Base-by-base conservation (phyloP, 2,329 filamentous ascomycete genomes). In the Clarireedia hainanense region DNA sequence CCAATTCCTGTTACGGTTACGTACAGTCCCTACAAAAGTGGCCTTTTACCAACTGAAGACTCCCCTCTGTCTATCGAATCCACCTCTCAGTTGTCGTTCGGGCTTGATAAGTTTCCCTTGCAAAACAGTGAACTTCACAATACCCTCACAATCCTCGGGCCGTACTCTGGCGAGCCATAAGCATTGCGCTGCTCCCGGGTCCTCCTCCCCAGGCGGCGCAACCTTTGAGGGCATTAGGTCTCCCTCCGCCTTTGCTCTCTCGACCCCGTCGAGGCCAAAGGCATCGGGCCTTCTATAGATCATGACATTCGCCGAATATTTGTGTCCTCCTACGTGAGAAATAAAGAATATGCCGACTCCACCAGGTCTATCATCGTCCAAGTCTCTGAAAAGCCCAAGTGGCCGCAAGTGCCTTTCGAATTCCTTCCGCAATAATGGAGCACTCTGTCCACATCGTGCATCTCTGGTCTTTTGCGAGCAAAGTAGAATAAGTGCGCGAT, bases 341-440 rank as follows among this genome's bases (percentile, higher is more conserved):
- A 97, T 95, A 69, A 96, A 97, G 74, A 96, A 96, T 61, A 99
- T 89, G 0, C 90, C 92, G 5, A 96, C 92, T 12, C 94, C 94
- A 10, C 92, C 92, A 0, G 91, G 90, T 57, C 94, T 76, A 70
- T 91, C 85, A 69, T 99, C 94, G 68, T 95, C 84, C 47, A 94
- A 74, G 68, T 97, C 92, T 30, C 94, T 84, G 70, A 87, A 91
- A 20, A 99, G 74, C 0, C 91, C 91, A 12, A 95, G 76, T 1
- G 89, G 88, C 0, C 91, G 85, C 37, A 97, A 78, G 69, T 96
- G 90, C 1, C 92, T 81, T 75, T 96, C 90, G 54, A 99, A 82
- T 73, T 97, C 94, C 66, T 85, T 86, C 47, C 85, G 81, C n/a
- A 97, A 76, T 2, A 99, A 77, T 2, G 94, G 94, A 1, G 94